These are phyloP conservation scores for Rauvolfia tetraphylla DNA, from an alignment of 257 asterid species.

Conservation along the genomic window DNA sequence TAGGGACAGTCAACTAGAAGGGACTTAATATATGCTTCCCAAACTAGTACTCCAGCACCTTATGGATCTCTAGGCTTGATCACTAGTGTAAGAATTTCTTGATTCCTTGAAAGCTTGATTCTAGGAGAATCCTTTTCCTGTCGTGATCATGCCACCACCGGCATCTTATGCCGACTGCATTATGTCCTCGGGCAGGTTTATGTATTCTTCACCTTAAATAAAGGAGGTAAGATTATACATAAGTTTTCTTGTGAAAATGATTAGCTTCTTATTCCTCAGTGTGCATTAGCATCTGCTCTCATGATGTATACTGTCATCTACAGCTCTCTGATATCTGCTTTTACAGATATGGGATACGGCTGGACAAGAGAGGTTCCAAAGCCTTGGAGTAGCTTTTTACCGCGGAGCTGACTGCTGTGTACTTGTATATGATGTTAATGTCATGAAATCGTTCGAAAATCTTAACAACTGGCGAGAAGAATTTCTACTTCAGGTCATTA, in stretches of 20 bases:
- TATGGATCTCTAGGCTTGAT: background rate
- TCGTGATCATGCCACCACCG: background rate
- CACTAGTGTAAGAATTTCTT: background rate
- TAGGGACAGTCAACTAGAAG: background rate
- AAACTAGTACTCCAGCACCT: background rate
- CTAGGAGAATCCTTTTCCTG: background rate
- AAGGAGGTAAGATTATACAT: background rate
- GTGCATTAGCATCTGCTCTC: background rate
- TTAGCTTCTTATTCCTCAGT: background rate
- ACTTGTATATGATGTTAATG: conserved; percentile 43
- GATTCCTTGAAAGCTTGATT: background rate
- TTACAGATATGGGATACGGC: conserved; percentile 41
- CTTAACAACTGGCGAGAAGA: conserved; percentile 45
- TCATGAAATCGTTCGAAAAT: conserved; percentile 39
- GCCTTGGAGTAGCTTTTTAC: conserved; percentile 43
- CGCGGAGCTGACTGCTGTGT: conserved; percentile 50
- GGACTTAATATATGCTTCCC: background rate
- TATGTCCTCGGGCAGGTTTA: background rate
- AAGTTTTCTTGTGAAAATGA: background rate
- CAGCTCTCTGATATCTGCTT: conserved; percentile 4
- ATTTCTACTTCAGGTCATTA: conserved; percentile 34
- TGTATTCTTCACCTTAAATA: no score
- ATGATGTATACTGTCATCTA: background rate
- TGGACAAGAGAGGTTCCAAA: conserved; percentile 43
- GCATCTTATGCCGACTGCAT: no score